Percentiles rank a stretch among this genome's conserved stretches.
phyloP scores from a whole-genome alignment of 2,329 filamentous ascomycete species.

The Talaromyces sp. region DNA sequence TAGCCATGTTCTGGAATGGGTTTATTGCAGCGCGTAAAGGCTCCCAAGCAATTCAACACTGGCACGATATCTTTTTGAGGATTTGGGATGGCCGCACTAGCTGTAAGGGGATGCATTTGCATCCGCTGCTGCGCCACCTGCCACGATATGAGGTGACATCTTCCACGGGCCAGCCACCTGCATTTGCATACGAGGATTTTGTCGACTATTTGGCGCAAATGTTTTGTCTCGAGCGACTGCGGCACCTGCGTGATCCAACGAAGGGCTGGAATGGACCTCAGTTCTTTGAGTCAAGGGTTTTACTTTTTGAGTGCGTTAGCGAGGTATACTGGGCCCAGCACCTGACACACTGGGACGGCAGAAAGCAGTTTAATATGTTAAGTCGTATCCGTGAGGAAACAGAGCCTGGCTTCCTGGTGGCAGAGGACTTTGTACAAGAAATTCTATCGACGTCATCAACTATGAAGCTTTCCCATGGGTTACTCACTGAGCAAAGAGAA shows the following conservation, averaged over 20 bases:
- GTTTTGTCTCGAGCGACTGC: constrained; percentile 6
- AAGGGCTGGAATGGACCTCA: background rate
- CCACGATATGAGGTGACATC: background rate
- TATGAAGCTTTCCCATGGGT: background rate
- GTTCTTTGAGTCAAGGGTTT: background rate
- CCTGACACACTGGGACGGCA: background rate
- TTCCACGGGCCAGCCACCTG: background rate
- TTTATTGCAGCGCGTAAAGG: constrained; percentile 14
- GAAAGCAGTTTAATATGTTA: background rate
- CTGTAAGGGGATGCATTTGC: background rate
- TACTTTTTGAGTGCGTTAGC: background rate
- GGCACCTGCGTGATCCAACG: background rate
- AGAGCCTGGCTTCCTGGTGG: background rate
- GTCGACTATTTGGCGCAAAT: background rate
- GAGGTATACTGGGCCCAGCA: constrained; percentile 1
- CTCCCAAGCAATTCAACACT: constrained; percentile 15
- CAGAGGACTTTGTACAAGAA: background rate
- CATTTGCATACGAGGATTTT: background rate
- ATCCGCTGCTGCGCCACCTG: background rate
- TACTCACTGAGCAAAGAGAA: background rate
- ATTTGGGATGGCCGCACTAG: constrained; percentile 13
- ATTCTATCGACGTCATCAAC: background rate
- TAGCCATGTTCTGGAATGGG: constrained; percentile 14
- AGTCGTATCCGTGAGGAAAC: background rate
- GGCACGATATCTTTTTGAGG: constrained; percentile 16